Conservation (phyloP, 2,329 filamentous ascomycete genomes). For the Cercospora janseana region DNA sequence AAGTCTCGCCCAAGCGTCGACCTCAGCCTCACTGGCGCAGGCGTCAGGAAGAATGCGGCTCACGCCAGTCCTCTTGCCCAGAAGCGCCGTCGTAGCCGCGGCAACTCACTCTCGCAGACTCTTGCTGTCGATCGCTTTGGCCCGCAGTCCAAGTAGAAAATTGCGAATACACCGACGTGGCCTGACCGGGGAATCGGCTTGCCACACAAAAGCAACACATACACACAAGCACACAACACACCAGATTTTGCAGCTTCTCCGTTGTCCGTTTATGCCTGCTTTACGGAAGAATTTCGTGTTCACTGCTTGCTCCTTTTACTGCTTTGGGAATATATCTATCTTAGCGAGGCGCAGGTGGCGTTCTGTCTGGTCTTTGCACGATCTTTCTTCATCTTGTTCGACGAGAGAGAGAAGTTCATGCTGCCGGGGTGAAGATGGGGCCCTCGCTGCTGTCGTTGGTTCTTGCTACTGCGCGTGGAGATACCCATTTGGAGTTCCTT, state of each 20-base stretch:
- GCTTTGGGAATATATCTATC: conserved; percentile 12
- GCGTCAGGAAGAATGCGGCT: conserved; percentile 30
- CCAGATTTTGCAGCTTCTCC: conserved; percentile 12
- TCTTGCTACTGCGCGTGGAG: conserved; percentile 19
- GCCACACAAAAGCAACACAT: conserved; percentile 1
- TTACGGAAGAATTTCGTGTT: not conserved
- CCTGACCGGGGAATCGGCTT: not conserved
- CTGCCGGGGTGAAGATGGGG: conserved; percentile 18
- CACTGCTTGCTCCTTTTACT: conserved; percentile 1
- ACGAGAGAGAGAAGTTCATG: no score
- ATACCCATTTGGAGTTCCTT: conserved; percentile 18
- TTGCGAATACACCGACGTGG: not conserved
- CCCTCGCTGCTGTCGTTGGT: conserved; percentile 9
- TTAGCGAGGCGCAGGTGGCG: conserved; percentile 27
- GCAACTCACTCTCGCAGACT: conserved; percentile 26
- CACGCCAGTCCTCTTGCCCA: conserved; percentile 23
- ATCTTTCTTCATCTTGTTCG: not conserved
- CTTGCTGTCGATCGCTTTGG: conserved; percentile 23
- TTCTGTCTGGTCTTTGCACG: conserved; percentile 17
- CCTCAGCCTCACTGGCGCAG: conserved; percentile 28
- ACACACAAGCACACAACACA: conserved; percentile 3
- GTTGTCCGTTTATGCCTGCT: conserved; percentile 9
- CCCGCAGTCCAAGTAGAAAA: conserved; percentile 3
- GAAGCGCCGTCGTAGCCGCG: conserved; percentile 27
- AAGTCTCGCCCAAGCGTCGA: conserved; percentile 42